Evolutionary conservation across 78 protist species (phyloP).

Genomic region (Guillardia theta): DNA sequence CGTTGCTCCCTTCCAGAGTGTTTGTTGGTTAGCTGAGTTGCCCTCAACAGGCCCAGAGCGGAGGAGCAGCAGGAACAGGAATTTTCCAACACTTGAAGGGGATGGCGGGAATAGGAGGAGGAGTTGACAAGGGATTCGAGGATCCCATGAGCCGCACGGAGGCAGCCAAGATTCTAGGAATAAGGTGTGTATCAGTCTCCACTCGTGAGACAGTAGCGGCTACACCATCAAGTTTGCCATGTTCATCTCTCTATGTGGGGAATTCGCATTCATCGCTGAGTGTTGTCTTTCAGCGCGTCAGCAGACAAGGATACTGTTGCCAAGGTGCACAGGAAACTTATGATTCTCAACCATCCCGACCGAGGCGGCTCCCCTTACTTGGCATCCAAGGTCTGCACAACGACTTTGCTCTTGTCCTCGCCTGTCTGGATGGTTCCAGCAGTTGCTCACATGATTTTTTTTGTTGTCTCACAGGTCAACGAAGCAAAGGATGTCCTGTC

Average conservation of each 20-base stretch:
- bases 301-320: background rate
- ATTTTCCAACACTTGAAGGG: background rate
- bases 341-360: slow-evolving; percentile 24
- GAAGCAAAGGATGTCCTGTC: background rate
- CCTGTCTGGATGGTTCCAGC: background rate
- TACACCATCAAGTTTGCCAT: background rate
- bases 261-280: background rate
- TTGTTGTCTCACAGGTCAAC: background rate
- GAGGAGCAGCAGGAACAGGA: background rate
- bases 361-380: slow-evolving; percentile 29
- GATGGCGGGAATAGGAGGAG: background rate
- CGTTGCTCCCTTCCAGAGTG: no score
- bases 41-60: no score
- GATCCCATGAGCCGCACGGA: background rate
- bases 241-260: background rate
- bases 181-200: background rate
- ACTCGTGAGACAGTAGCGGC: background rate
- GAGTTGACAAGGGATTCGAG: slow-evolving; percentile 17
- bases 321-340: slow-evolving; percentile 17
- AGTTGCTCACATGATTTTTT: background rate
- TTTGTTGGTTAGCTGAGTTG: no score
- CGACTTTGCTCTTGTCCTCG: background rate
- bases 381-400: background rate
- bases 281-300: background rate
- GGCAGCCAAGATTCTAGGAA: background rate